Evolutionary conservation across 129 eudicot genomes (phyloP).

Genomic region (Smallanthus sonchifolius): DNA sequence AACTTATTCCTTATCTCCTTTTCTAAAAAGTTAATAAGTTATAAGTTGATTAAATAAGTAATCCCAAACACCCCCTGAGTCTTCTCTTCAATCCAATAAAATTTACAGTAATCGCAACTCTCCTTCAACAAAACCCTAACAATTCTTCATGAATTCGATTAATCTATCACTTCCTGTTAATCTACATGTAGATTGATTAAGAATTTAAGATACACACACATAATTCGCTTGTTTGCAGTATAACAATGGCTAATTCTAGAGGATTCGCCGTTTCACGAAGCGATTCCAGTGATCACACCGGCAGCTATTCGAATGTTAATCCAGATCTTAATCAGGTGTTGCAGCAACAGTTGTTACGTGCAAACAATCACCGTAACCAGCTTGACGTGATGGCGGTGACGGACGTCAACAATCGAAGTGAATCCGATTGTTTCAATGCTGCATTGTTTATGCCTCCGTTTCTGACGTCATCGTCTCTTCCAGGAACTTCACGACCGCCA

Average conservation of each 20-base stretch:
- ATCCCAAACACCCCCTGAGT: too few species aligned
- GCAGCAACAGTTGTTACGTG: constrained; percentile 11
- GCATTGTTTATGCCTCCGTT: constrained; percentile 29
- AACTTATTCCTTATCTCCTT: too few species aligned
- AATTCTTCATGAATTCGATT: not conserved
- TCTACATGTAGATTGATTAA: not conserved
- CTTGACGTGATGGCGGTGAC: constrained; percentile 9
- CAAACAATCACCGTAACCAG: constrained; percentile 18
- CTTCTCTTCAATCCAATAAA: not conserved
- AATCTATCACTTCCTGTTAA: not conserved
- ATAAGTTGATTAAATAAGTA: too few species aligned
- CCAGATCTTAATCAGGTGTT: constrained; percentile 9
- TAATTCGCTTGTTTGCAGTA: not conserved
- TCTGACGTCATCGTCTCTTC: not conserved
- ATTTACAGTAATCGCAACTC: not conserved
- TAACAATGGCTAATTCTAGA: constrained; percentile 44
- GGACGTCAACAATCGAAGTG: constrained; percentile 23
- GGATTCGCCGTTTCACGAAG: constrained; percentile 41
- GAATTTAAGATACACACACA: not conserved
- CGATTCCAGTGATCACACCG: constrained; percentile 34
- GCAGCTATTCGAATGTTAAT: constrained; percentile 24
- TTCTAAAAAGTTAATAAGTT: too few species aligned
- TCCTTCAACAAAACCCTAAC: not conserved
- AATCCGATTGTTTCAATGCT: constrained; percentile 18
- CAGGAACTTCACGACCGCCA: constrained; percentile 3